A percentile compares a stretch with the other conserved stretches of the same genome.
Evolutionary conservation across 306 rosid genomes (phyloP).

Genomic region (Urtica urens): DNA sequence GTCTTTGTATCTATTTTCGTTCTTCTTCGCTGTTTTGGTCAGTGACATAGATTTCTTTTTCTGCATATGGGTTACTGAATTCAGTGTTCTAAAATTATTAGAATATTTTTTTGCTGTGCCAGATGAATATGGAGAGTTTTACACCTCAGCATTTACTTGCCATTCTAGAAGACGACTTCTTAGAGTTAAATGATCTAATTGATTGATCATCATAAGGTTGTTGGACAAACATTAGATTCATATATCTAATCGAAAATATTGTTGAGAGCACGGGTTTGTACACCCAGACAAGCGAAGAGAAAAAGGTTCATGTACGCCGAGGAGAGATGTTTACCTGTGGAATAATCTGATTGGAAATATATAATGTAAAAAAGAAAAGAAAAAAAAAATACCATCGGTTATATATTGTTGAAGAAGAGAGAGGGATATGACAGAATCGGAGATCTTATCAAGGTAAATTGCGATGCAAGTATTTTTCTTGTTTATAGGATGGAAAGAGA

Average conservation of each 20-base stretch:
- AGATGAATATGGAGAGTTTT: conserved; percentile 12
- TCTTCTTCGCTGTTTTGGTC: too few relatives aligned
- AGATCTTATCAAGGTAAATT: conserved; percentile 30
- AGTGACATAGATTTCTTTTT: too few relatives aligned
- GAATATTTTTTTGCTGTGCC: conserved; percentile 11
- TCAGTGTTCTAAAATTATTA: too few relatives aligned
- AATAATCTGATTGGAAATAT: conserved; percentile 11
- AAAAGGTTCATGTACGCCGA: conserved; percentile 14
- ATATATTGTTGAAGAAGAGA: conserved; percentile 24
- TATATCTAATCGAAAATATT: conserved; percentile 20
- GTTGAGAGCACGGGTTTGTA: conserved; percentile 16
- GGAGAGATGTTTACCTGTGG: not conserved
- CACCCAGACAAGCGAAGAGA: conserved; percentile 22
- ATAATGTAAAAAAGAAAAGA: conserved; percentile 2
- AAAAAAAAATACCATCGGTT: conserved; percentile 9
- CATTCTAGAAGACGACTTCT: conserved; percentile 42
- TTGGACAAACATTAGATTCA: conserved; percentile 3
- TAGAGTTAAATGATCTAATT: conserved; percentile 54
- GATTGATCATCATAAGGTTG: conserved; percentile 14
- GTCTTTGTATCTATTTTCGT: too few relatives aligned
- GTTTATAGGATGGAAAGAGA: too few relatives aligned
- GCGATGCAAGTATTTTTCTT: conserved; percentile 12
- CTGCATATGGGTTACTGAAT: too few relatives aligned
- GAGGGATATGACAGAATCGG: conserved; percentile 24
- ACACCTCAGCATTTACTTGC: conserved; percentile 16